Evolutionary conservation across 768 basidiomycete genomes (phyloP), one percentile per base, ranked within the genome.

Genomic region (Lactifluus hygrophoroides): DNA sequence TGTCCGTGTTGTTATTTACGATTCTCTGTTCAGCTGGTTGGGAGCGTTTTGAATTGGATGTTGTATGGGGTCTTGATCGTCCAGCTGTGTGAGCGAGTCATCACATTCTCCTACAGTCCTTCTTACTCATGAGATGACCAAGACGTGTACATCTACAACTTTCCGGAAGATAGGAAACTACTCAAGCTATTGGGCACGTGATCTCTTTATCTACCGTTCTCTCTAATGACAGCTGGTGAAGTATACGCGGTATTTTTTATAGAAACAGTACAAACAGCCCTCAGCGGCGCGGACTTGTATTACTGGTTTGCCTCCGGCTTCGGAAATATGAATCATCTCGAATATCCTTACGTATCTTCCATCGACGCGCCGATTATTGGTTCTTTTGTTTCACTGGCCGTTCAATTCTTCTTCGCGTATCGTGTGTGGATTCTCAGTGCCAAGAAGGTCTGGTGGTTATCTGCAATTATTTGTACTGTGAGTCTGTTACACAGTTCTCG

Each of bases 91-190:
- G 23, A 19, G 51, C 21, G 11, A 14, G 4, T 3, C 17, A 5
- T 30, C 7, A 3, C 43, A 13, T 30, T 3, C 6, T n/a, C 23
- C 1, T 25, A 2, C 25, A 4, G 13, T 4, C 13, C 27, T 3
- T 34, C 9, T 16, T 14, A 35, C 34, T 55, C 7, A 55, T 28
- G 5, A 16, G 2, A 5, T 5, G 13, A 4, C 21, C 9, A 37
- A 57, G 51, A 58, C 7, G 57, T 58, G 43, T 58, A 58, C 14
- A 30, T 21, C 28, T 59, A 59, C 47, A 59, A 59, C 25, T 59
- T 59, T 14, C 30, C 52, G 3, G 7, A 21, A 1, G 58, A 59
- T 34, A 5, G 47, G 50, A 54, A 4, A 16, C 6, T 17, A 0
- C 2, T 59, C n/a, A 59, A 59, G 42, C 21, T 59, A 43, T 40